Evolutionary conservation across 352 stramenopile species (phyloP).

Genomic region (Phytophthora syringae): DNA sequence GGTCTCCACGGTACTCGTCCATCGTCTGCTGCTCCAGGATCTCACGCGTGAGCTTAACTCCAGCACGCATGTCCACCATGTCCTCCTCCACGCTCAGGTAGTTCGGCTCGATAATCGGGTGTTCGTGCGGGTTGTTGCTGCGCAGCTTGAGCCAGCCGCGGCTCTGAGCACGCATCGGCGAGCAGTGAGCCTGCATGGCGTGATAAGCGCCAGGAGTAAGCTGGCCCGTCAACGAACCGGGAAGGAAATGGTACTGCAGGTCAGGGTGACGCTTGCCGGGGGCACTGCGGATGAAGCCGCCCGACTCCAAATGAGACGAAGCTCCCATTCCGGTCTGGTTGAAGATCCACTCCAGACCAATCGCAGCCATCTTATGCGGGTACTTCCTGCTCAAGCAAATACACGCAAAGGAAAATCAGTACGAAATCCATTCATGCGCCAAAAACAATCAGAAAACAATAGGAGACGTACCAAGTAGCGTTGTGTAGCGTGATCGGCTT

Average conservation of each 20-base stretch:
- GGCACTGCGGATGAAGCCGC: conserved; percentile 72
- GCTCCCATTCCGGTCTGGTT: conserved; percentile 72
- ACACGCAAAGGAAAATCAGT: background rate
- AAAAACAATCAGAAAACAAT: background rate
- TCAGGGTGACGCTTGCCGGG: conserved; percentile 86
- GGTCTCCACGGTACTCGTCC: conserved; percentile 82
- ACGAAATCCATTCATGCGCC: conserved; percentile 5
- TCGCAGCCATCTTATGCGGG: conserved; percentile 88
- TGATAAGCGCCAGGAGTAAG: conserved; percentile 52
- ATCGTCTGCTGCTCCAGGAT: conserved; percentile 90
- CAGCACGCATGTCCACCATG: conserved; percentile 77
- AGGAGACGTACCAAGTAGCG: conserved; percentile 63
- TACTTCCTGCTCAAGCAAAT: conserved; percentile 55
- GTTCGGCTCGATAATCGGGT: conserved; percentile 89
- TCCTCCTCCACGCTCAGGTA: conserved; percentile 88
- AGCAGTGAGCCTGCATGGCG: conserved; percentile 89
- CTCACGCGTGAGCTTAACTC: conserved; percentile 82
- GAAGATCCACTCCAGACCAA: conserved; percentile 87
- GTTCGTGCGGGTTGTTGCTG: conserved; percentile 73
- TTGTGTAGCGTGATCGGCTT: conserved; percentile 92
- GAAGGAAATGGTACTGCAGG: conserved; percentile 92
- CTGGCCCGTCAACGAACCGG: conserved; percentile 63
- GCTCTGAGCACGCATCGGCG: conserved; percentile 88
- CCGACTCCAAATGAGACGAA: conserved; percentile 84
- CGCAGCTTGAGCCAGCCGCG: conserved; percentile 84